A percentile compares a stretch with the other conserved stretches of the same genome.
Evolutionary conservation across 106 monocot genomes (phyloP).

Genomic region (Vanilla planifolia): DNA sequence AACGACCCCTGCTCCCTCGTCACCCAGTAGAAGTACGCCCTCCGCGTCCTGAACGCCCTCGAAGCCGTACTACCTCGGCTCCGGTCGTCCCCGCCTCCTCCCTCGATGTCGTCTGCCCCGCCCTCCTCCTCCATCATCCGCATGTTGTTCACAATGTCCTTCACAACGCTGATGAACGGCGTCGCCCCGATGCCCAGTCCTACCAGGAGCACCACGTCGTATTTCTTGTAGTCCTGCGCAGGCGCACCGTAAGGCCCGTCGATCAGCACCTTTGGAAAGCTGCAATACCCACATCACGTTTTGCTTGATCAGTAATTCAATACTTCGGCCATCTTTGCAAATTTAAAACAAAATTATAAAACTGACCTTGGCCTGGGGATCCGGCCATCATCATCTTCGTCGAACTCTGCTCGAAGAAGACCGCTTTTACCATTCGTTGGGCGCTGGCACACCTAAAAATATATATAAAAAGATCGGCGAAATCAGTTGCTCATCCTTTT

Average conservation of each 20-base stretch:
- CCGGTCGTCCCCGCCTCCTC: neutral
- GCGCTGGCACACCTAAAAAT: slow-evolving; percentile 57
- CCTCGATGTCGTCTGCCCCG: slow-evolving; percentile 5
- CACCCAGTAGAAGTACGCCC: slow-evolving; percentile 94
- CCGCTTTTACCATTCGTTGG: slow-evolving; percentile 69
- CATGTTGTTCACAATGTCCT: slow-evolving; percentile 90
- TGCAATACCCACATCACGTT: too few species aligned
- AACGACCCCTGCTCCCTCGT: slow-evolving; percentile 90
- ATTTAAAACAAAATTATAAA: too few species aligned
- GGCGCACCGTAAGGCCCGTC: slow-evolving; percentile 94
- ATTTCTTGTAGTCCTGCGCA: slow-evolving; percentile 94
- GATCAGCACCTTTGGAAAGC: slow-evolving; percentile 71
- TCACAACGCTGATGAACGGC: slow-evolving; percentile 84
- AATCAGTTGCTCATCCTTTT: too few species aligned
- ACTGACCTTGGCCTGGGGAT: slow-evolving; percentile 10
- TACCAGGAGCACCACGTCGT: slow-evolving; percentile 85
- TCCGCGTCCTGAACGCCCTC: slow-evolving; percentile 41
- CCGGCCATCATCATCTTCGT: slow-evolving; percentile 8
- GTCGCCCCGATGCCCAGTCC: slow-evolving; percentile 96
- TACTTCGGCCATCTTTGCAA: too few species aligned
- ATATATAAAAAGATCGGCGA: neutral
- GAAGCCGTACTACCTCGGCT: neutral
- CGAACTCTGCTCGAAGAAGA: slow-evolving; percentile 63
- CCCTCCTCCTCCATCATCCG: slow-evolving; percentile 27
- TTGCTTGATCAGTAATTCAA: too few species aligned